Conservation (phyloP, 768 basidiomycete species). For the Strobilomyces echinocephalus region DNA sequence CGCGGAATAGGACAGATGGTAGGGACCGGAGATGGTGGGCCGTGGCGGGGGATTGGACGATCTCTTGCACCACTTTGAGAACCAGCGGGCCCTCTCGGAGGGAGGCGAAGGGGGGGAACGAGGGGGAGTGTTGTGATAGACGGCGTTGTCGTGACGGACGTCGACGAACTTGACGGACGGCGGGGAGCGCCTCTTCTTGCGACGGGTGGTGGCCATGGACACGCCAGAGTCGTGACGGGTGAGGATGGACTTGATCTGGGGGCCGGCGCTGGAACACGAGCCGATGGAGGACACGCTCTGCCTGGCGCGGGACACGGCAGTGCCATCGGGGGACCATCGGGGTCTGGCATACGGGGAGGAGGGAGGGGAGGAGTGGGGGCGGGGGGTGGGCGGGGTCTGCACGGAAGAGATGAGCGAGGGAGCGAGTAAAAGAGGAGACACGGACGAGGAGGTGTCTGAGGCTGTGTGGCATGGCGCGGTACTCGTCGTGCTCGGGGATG, state of each 20-base stretch:
- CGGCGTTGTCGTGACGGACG: slow-evolving; percentile 41
- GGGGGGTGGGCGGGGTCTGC: slow-evolving; percentile 23
- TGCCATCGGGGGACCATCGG: slow-evolving; percentile 17
- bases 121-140: slow-evolving; percentile 9
- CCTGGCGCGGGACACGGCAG: slow-evolving; percentile 23
- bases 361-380: slow-evolving; percentile 2
- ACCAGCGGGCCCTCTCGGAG: slow-evolving; percentile 19
- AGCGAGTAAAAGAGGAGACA: slow-evolving; percentile 1
- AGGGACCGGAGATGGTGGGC: slow-evolving; percentile 31
- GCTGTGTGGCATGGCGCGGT: slow-evolving; percentile 26
- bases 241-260: slow-evolving; percentile 52
- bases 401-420: not conserved
- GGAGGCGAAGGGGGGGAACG: slow-evolving; percentile 11
- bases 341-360: slow-evolving; percentile 20
- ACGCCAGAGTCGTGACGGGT: slow-evolving; percentile 47
- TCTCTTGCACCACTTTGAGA: slow-evolving; percentile 27
- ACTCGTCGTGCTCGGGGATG: slow-evolving; percentile 28
- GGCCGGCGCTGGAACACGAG: slow-evolving; percentile 25
- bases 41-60: slow-evolving; percentile 17
- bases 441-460: slow-evolving; percentile 29
- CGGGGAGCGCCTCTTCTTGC: slow-evolving; percentile 31
- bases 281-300: slow-evolving; percentile 39
- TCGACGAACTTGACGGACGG: slow-evolving; percentile 69
- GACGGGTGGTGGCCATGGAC: slow-evolving; percentile 34
- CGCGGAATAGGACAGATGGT: slow-evolving; percentile 26